phyloP scores from a whole-genome alignment of 2,329 filamentous ascomycete species.

The Stenocarpella maydis region DNA sequence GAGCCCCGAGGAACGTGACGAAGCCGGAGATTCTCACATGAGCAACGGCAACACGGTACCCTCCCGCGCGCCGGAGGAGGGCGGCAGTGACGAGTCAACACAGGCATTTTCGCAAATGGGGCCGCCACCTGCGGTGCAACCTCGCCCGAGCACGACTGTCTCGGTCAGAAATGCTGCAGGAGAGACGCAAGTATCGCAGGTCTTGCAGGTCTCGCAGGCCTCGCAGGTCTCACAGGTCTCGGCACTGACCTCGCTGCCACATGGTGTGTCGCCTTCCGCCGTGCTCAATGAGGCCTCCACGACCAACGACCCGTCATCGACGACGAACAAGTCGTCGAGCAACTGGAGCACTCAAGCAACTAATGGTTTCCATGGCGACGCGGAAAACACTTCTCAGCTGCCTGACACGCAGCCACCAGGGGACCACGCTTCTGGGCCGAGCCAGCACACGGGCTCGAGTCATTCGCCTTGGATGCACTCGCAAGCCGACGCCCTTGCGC shows the following conservation, averaged over 20 bases:
- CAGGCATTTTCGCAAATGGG: constrained; percentile 60
- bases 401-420: constrained; percentile 62
- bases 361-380: constrained; percentile 66
- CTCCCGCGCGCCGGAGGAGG: constrained; percentile 61
- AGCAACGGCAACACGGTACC: constrained; percentile 66
- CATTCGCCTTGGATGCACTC: constrained; percentile 67
- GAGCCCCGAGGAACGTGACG: constrained; percentile 49
- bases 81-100: constrained; percentile 58
- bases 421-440: constrained; percentile 42
- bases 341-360: constrained; percentile 76
- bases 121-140: constrained; percentile 51
- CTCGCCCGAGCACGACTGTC: constrained; percentile 45
- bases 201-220: constrained; percentile 71
- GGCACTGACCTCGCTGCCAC: constrained; percentile 63
- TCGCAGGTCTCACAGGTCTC: constrained; percentile 74
- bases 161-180: constrained; percentile 52
- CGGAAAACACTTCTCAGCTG: constrained; percentile 54
- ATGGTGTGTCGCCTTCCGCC: constrained; percentile 65
- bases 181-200: constrained; percentile 55
- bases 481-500: constrained; percentile 61
- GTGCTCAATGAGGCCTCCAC: constrained; percentile 87
- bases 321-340: constrained; percentile 66
- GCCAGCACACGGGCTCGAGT: constrained; percentile 56
- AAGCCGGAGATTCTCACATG: constrained; percentile 64
- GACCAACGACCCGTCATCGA: constrained; percentile 85